These are phyloP conservation scores for Clitopilus passeckerianus DNA, from an alignment of 768 basidiomycete species.

Conservation along the genomic window DNA sequence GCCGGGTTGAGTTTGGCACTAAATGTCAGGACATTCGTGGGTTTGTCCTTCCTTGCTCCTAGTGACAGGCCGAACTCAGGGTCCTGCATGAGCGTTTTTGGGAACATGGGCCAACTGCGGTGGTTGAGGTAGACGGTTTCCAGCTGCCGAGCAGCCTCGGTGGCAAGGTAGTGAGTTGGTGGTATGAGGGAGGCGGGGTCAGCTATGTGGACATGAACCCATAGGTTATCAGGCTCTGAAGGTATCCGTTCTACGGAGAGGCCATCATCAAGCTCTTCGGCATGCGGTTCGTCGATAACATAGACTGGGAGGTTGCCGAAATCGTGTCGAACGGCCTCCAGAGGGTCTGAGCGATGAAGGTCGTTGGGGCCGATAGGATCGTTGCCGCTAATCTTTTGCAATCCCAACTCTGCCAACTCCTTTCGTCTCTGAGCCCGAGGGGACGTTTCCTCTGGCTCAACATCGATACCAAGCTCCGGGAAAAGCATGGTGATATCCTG, in stretches of 20 bases:
- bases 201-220: constrained; percentile 92
- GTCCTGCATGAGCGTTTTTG: constrained; percentile 45
- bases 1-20: constrained; percentile 59
- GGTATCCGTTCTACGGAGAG: constrained; percentile 74
- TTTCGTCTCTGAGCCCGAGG: constrained; percentile 19
- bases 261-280: constrained; percentile 92
- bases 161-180: constrained; percentile 59
- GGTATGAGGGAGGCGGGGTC: constrained; percentile 83
- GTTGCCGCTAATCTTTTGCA: constrained; percentile 17
- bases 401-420: constrained; percentile 21
- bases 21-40: constrained; percentile 68
- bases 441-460: constrained; percentile 23
- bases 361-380: constrained; percentile 55
- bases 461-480: constrained; percentile 28
- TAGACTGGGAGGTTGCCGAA: constrained; percentile 80
- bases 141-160: constrained; percentile 46
- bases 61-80: constrained; percentile 37
- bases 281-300: constrained; percentile 76
- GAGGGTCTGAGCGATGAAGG: constrained; percentile 56
- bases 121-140: constrained; percentile 64
- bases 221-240: constrained; percentile 51
- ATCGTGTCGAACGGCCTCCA: constrained; percentile 76
- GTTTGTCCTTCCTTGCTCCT: constrained; percentile 29
- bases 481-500: constrained; percentile 52
- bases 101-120: constrained; percentile 69